These are phyloP conservation scores for Neofusicoccum cordaticola DNA, from an alignment of 2,329 filamentous ascomycete genomes.

Conservation along the genomic window DNA sequence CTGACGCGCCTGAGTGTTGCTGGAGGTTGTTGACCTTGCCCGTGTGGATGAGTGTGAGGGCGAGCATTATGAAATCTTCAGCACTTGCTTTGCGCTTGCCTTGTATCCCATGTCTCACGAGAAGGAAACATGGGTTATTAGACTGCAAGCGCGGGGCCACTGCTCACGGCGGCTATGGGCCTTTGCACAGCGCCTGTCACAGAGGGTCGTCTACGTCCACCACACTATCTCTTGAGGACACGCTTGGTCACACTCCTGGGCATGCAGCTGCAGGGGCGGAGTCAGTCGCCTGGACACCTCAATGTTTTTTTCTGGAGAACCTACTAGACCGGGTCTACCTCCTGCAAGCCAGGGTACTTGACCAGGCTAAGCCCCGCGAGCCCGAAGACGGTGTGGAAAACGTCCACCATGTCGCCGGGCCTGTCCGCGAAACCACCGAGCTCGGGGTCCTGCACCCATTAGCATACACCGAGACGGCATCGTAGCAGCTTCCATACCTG, in stretches of 20 bases:
- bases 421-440: constrained; percentile 84
- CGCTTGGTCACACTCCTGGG: constrained; percentile 36
- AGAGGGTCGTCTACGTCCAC: constrained; percentile 17
- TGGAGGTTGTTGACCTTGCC: background rate
- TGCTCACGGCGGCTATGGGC: too few relatives aligned
- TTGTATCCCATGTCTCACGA: constrained; percentile 66
- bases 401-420: constrained; percentile 92
- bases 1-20: background rate
- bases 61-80: background rate
- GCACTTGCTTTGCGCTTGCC: constrained; percentile 8
- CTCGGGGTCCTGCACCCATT: constrained; percentile 61
- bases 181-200: background rate
- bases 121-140: constrained; percentile 60
- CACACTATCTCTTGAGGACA: constrained; percentile 27
- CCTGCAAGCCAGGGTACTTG: constrained; percentile 69
- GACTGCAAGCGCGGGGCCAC: constrained; percentile 58
- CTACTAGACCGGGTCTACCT: constrained; percentile 85
- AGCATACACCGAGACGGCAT: constrained; percentile 20
- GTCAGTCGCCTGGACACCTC: constrained; percentile 9
- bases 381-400: constrained; percentile 92
- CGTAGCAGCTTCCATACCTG: constrained; percentile 54
- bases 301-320: constrained; percentile 22
- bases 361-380: constrained; percentile 84
- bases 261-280: constrained; percentile 36
- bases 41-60: background rate